These are phyloP conservation scores for Monosporascus ibericus DNA, from an alignment of 2,329 filamentous ascomycete species.

Conservation along the genomic window DNA sequence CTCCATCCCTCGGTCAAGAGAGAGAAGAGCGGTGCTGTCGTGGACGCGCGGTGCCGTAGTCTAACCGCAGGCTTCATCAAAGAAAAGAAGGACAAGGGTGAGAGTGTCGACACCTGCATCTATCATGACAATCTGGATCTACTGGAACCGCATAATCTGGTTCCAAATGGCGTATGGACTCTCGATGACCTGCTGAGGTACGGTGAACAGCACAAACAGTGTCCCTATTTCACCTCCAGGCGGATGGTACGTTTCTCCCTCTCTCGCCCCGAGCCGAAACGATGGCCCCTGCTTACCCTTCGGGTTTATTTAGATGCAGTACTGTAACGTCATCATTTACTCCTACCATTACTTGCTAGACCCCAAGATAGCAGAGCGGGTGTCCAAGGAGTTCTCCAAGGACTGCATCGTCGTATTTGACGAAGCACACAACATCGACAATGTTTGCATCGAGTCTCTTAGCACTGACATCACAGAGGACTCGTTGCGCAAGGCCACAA, in stretches of 20 bases:
- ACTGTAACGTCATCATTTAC: constrained; percentile 99
- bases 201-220: constrained; percentile 93
- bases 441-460: constrained; percentile 95
- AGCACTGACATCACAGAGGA: constrained; percentile 97
- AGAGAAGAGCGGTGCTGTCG: constrained; percentile 89
- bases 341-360: constrained; percentile 98
- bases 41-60: constrained; percentile 93
- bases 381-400: constrained; percentile 92
- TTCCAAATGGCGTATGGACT: constrained; percentile 93
- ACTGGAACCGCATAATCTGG: constrained; percentile 87
- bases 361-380: constrained; percentile 92
- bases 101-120: constrained; percentile 88
- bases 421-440: constrained; percentile 98
- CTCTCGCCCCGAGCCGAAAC: background rate
- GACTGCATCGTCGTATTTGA: constrained; percentile 99
- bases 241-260: constrained; percentile 65
- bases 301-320: constrained; percentile 66
- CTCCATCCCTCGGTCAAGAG: constrained; percentile 92
- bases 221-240: constrained; percentile 91
- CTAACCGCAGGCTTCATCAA: constrained; percentile 95
- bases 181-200: constrained; percentile 84
- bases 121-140: constrained; percentile 98
- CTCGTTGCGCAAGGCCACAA: constrained; percentile 81
- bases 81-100: constrained; percentile 92
- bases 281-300: constrained; percentile 7